Evolutionary conservation across 148 eudicot genomes (phyloP).

Genomic region (Selenicereus undatus): DNA sequence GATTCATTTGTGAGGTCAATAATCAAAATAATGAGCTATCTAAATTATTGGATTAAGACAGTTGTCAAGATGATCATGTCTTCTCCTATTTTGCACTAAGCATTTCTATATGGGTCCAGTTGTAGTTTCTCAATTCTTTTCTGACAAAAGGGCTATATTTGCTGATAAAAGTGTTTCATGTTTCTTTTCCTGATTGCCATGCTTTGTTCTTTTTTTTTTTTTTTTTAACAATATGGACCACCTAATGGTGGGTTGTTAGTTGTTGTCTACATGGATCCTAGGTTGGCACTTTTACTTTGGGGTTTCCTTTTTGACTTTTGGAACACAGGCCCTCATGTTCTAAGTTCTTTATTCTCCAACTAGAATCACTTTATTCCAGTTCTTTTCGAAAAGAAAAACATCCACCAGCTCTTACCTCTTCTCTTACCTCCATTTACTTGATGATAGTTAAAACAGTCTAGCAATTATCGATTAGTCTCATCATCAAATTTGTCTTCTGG

Average conservation of each 20-base stretch:
- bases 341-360: slow-evolving; percentile 21
- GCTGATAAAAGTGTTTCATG: not conserved
- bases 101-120: not conserved
- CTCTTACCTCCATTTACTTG: not conserved
- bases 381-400: slow-evolving; percentile 14
- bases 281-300: slow-evolving; percentile 18
- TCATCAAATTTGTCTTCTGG: not conserved
- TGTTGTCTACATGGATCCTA: slow-evolving; percentile 17
- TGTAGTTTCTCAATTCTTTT: not conserved
- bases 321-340: slow-evolving; percentile 9
- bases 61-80: not conserved
- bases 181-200: not conserved
- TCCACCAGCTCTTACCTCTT: not conserved
- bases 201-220: slow-evolving; percentile 10
- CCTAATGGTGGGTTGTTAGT: slow-evolving; percentile 23
- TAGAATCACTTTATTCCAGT: slow-evolving; percentile 12
- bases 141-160: not conserved
- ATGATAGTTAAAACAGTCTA: not conserved
- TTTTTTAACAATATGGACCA: too few species aligned
- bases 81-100: not conserved
- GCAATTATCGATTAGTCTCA: slow-evolving; percentile 17
- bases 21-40: not conserved
- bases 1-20: not conserved
- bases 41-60: slow-evolving; percentile 11
- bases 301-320: slow-evolving; percentile 24